Evolutionary conservation across 495 filamentous ascomycete species (phyloP), one percentile per base, ranked within the genome.

Genomic region (Annulohypoxylon maeteangense): DNA sequence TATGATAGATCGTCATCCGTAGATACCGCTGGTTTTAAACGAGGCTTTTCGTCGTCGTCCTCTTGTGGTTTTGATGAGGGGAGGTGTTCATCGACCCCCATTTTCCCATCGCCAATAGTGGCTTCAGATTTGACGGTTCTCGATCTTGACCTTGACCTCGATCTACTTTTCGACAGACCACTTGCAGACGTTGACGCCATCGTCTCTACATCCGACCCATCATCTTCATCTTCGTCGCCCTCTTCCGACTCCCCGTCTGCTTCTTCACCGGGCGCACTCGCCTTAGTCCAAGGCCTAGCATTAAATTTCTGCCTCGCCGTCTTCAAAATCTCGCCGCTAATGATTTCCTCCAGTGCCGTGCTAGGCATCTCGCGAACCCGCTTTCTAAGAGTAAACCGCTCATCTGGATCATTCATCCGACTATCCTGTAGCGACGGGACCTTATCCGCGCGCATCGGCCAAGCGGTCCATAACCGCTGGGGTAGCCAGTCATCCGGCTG

Each of bases 401-500:
- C 82, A 53, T 85, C 65, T 10, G 55, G 65, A 57, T 68, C 80
- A 36, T 83, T 74, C 8, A 75, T 72, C 16, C 48, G 11, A 11
- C 20, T 50, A 32, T 80, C 62, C 27, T 82, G 81, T 8, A 80
- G 76, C n/a, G 85, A 82, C 3, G 91, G 90, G 16, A 94, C 91
- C 7, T 82, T 79, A 10, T 81, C 75, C 20, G 84, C 82, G 14
- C 78, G 78, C 78, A 94, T 70, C 18, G 93, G 93, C 93, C 93
- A 97, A 1, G 92, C 90, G 2, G 90, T 90, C 93, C 93, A 96
- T 31, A 54, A 20, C 61, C 83, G 86, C 5, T 82, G 83, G 16
- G 87, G 85, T 14, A 70, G 59, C 79, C 83, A 87, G n/a, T 62
- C 70, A 38, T 63, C 51, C 7, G 67, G 65, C 40, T 65, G 54